Percentiles rank a stretch among this genome's conserved stretches.
phyloP scores from a whole-genome alignment of 2,329 filamentous ascomycete genomes.

The Aspergillus alliaceus region DNA sequence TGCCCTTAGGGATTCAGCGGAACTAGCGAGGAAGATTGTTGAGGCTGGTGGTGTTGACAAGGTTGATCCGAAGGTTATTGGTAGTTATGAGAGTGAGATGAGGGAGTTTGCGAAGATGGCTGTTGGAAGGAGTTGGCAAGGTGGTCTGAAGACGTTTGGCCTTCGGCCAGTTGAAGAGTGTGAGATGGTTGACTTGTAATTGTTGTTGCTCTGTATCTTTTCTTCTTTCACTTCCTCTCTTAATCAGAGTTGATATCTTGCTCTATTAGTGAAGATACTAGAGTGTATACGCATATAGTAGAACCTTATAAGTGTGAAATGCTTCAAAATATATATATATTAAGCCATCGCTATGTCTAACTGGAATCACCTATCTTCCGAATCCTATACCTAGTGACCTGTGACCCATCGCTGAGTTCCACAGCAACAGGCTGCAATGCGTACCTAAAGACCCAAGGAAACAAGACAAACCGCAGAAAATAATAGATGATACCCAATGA shows the following conservation, averaged over 20 bases:
- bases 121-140: conserved; percentile 22
- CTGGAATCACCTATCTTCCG: not conserved
- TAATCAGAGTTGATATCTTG: no score
- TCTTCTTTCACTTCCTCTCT: no score
- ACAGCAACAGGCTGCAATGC: conserved; percentile 8
- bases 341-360: not conserved
- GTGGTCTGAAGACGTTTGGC: conserved; percentile 23
- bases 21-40: not conserved
- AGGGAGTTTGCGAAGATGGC: conserved; percentile 19
- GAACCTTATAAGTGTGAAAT: no score
- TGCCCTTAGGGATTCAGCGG: conserved; percentile 28
- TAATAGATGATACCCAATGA: conserved; percentile 17
- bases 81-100: conserved; percentile 19
- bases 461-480: conserved; percentile 10
- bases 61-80: not conserved
- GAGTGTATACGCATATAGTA: no score
- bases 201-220: not conserved
- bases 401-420: conserved; percentile 18
- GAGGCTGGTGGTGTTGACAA: not conserved
- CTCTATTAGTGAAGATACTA: not conserved
- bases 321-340: no score
- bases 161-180: conserved; percentile 20
- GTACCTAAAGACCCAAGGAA: conserved; percentile 17
- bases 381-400: conserved; percentile 5
- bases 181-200: not conserved